Percentiles rank a stretch among this genome's conserved stretches.
Evolutionary conservation across 2,329 filamentous ascomycete species (phyloP).

Genomic region (Volutella citrinella): DNA sequence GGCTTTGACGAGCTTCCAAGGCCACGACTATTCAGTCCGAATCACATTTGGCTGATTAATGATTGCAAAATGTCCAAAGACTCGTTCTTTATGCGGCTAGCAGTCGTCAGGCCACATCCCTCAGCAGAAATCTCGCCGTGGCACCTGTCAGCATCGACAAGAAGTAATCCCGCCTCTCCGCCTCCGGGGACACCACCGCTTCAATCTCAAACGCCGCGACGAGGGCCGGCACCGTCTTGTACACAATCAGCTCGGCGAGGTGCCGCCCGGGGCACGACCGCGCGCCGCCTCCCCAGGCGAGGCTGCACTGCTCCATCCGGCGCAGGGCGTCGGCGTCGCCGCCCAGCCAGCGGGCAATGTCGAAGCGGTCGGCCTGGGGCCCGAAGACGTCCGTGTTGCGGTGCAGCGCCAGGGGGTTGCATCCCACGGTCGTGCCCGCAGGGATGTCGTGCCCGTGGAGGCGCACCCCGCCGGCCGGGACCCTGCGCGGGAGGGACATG

Average conservation of each 20-base stretch:
- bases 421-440: conserved; percentile 46
- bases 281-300: conserved; percentile 51
- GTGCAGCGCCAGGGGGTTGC: conserved; percentile 49
- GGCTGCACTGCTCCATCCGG: conserved; percentile 45
- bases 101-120: no score
- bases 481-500: conserved; percentile 48
- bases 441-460: conserved; percentile 42
- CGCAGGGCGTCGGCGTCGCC: conserved; percentile 24
- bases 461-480: conserved; percentile 34
- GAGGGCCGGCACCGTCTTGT: conserved; percentile 41
- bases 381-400: conserved; percentile 50
- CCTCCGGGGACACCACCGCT: conserved; percentile 35
- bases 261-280: conserved; percentile 49
- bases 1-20: no score
- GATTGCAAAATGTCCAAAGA: no score
- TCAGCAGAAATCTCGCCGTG: conserved; percentile 40
- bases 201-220: conserved; percentile 44
- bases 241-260: conserved; percentile 48
- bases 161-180: conserved; percentile 45
- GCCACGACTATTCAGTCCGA: no score
- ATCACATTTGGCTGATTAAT: no score
- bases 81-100: no score
- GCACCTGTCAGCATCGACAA: conserved; percentile 50
- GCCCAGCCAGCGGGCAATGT: conserved; percentile 47
- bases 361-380: conserved; percentile 38